Conservation (phyloP, 805 yeast species). For the Kodamaea hsintzibuensis region DNA sequence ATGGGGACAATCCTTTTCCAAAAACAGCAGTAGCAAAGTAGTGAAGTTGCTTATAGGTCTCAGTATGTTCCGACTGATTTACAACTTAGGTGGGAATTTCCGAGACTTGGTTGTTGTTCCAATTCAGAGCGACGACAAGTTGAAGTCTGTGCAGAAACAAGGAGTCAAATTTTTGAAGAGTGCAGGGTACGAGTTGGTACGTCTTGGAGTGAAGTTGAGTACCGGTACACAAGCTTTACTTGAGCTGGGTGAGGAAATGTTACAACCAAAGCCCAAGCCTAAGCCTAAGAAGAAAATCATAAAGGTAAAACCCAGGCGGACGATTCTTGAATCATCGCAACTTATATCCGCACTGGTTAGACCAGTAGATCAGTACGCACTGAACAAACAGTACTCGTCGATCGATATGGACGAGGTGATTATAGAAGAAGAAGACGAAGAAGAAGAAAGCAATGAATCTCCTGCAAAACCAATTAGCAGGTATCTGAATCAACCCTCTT, state of each 20-base stretch:
- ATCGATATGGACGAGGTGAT: constrained; percentile 20
- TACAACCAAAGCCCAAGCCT: not conserved
- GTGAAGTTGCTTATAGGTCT: constrained; percentile 68
- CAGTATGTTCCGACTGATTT: constrained; percentile 76
- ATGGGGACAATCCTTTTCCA: constrained; percentile 57
- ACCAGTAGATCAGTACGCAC: constrained; percentile 19
- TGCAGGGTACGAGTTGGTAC: constrained; percentile 77
- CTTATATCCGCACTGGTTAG: constrained; percentile 9
- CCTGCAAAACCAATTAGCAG: constrained; percentile 52
- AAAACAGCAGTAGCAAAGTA: constrained; percentile 6
- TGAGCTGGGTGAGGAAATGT: constrained; percentile 74
- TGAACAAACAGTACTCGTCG: constrained; percentile 29
- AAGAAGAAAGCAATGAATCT: constrained; percentile 19
- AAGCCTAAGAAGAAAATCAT: constrained; percentile 2
- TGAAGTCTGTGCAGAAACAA: constrained; percentile 74
- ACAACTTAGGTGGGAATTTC: constrained; percentile 76
- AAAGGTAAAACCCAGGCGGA: not conserved
- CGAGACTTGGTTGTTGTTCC: constrained; percentile 75
- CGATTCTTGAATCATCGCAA: constrained; percentile 9
- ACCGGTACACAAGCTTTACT: constrained; percentile 83
- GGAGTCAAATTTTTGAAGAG: constrained; percentile 70
- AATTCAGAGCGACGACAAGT: constrained; percentile 64
- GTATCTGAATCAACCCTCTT: constrained; percentile 82
- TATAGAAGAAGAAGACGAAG: constrained; percentile 23
- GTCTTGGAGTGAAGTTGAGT: constrained; percentile 80